phyloP scores from a whole-genome alignment of 352 stramenopile genomes.

The Phytophthora niederhauseri region DNA sequence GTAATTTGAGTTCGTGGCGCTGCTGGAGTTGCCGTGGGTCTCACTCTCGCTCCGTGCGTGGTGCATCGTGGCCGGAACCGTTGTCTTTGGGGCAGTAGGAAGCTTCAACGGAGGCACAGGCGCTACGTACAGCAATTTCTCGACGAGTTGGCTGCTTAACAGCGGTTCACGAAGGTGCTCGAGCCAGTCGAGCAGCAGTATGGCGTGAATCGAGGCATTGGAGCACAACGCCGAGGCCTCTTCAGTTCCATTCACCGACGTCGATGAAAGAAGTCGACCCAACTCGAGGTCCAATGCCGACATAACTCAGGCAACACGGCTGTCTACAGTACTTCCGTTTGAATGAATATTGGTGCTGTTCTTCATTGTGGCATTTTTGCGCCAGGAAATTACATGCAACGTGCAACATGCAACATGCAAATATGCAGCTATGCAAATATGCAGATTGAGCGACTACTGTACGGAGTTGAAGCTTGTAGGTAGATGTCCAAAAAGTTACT shows the following conservation, averaged over 20 bases:
- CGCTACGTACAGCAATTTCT: conserved; percentile 29
- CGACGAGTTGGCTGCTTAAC: conserved; percentile 42
- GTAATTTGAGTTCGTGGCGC: conserved; percentile 24
- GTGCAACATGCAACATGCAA: conserved; percentile 23
- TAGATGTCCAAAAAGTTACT: conserved; percentile 36
- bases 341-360: conserved; percentile 24
- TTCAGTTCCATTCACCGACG: conserved; percentile 71
- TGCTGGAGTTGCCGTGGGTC: conserved; percentile 18
- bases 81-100: conserved; percentile 13
- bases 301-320: no score
- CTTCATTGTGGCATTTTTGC: conserved; percentile 31
- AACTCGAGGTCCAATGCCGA: no score
- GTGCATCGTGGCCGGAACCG: conserved; percentile 10
- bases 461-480: conserved; percentile 24
- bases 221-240: conserved; percentile 40
- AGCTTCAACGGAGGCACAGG: conserved; percentile 30
- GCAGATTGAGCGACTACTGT: conserved; percentile 38
- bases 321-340: background rate
- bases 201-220: conserved; percentile 32
- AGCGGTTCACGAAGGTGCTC: conserved; percentile 74
- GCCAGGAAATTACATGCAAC: conserved; percentile 26
- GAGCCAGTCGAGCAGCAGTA: conserved; percentile 82
- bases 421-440: conserved; percentile 24
- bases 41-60: conserved; percentile 32
- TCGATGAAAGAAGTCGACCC: no score